A percentile compares a stretch with the other conserved stretches of the same genome.
phyloP scores from a whole-genome alignment of 257 asterid genomes.

The Solanum habrochaites region DNA sequence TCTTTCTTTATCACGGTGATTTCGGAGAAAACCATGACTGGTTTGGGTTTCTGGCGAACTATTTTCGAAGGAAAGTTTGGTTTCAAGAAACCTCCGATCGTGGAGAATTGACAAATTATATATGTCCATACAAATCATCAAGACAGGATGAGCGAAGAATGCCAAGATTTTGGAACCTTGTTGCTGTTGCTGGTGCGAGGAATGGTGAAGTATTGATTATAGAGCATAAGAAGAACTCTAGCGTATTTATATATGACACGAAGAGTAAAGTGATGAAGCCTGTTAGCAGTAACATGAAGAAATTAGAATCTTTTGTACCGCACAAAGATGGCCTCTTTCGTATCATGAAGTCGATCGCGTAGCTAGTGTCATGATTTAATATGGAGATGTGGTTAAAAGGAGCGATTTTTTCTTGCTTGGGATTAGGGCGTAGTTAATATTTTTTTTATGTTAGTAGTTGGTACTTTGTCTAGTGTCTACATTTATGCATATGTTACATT shows the following conservation, averaged over 20 bases:
- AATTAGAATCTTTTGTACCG: background rate
- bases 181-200: background rate
- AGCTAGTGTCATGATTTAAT: background rate
- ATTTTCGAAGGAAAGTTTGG: background rate
- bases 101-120: background rate
- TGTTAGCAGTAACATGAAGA: background rate
- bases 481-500: no score
- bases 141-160: background rate
- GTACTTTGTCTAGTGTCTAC: background rate
- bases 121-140: background rate
- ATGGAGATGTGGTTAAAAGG: background rate
- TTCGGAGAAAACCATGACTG: background rate
- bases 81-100: background rate
- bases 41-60: conserved; percentile 8
- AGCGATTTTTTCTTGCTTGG: background rate
- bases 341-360: background rate
- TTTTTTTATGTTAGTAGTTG: background rate
- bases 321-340: background rate
- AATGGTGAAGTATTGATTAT: background rate
- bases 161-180: conserved; percentile 4
- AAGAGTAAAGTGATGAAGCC: background rate
- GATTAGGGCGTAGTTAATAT: background rate
- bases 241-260: background rate
- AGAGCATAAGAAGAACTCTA: background rate
- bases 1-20: background rate